Evolutionary conservation across 148 eudicot genomes (phyloP).

Genomic region (Vaccinium macrocarpon): DNA sequence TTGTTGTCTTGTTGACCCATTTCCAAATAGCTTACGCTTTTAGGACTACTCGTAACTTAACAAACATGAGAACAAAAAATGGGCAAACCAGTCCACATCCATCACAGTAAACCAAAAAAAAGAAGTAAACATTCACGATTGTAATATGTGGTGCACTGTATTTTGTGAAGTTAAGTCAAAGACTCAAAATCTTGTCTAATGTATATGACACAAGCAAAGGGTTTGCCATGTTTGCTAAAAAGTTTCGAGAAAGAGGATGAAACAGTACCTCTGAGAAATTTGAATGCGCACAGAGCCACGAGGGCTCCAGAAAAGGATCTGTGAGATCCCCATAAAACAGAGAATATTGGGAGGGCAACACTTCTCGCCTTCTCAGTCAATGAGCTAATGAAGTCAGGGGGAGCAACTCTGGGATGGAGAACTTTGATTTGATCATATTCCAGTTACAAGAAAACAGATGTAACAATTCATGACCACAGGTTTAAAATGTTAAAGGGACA

Average conservation of each 20-base stretch:
- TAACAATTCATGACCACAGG: not conserved
- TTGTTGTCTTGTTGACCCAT: no score
- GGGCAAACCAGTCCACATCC: no score
- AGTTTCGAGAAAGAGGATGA: conserved; percentile 41
- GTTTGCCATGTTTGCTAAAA: no score
- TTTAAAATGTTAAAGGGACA: not conserved
- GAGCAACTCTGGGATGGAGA: conserved; percentile 57
- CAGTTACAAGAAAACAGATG: not conserved
- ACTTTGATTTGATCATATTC: not conserved
- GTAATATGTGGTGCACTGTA: no score
- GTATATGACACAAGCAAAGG: no score
- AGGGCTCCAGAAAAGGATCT: conserved; percentile 33
- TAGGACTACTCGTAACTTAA: no score
- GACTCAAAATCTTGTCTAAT: no score
- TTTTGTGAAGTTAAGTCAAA: no score
- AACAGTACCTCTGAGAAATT: conserved; percentile 41
- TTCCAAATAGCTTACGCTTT: no score
- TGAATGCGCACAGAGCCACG: conserved; percentile 32
- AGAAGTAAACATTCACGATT: no score
- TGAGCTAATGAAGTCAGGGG: conserved; percentile 39
- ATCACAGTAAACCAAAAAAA: no score
- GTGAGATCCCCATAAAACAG: conserved; percentile 40
- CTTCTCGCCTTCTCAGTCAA: conserved; percentile 23
- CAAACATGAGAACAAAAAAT: no score
- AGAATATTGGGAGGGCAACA: conserved; percentile 32